Percentiles rank a stretch among this genome's conserved stretches.
Evolutionary conservation across 2,329 filamentous ascomycete species (phyloP).

Genomic region (Colletotrichum nymphaeae): DNA sequence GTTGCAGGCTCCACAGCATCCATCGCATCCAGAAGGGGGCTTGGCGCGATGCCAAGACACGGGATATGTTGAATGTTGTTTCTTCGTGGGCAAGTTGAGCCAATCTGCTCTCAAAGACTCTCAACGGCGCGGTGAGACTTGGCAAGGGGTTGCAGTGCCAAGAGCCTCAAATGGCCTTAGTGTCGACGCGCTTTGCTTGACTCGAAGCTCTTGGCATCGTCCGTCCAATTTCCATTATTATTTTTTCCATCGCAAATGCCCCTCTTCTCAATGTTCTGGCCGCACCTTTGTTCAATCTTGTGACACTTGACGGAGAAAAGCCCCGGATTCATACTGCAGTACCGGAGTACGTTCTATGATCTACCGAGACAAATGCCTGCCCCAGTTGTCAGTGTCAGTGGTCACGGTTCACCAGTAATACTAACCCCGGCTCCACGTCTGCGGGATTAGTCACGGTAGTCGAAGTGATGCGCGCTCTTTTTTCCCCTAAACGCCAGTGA

Average conservation of each 20-base stretch:
- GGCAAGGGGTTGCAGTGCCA: slow-evolving; percentile 17
- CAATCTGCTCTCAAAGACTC: slow-evolving; percentile 4
- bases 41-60: slow-evolving; percentile 27
- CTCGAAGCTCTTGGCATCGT: slow-evolving; percentile 29
- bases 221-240: slow-evolving; percentile 27
- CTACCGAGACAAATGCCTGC: slow-evolving; percentile 22
- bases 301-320: slow-evolving; percentile 14
- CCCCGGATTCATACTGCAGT: slow-evolving; percentile 14
- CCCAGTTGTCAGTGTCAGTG: background rate
- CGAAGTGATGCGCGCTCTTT: background rate
- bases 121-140: slow-evolving; percentile 14
- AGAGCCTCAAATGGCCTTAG: background rate
- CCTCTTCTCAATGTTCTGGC: background rate
- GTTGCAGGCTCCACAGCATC: slow-evolving; percentile 7
- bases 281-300: background rate
- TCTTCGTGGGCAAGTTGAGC: background rate
- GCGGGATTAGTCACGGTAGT: background rate
- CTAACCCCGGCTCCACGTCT: background rate
- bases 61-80: slow-evolving; percentile 4
- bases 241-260: background rate
- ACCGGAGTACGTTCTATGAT: slow-evolving; percentile 25
- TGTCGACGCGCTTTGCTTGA: slow-evolving; percentile 14
- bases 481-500: background rate
- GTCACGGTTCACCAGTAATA: no score
- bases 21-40: slow-evolving; percentile 1